Evolutionary conservation across 2,329 filamentous ascomycete species (phyloP).

Genomic region (Ophiocordyceps camponoti-rufipedis): DNA sequence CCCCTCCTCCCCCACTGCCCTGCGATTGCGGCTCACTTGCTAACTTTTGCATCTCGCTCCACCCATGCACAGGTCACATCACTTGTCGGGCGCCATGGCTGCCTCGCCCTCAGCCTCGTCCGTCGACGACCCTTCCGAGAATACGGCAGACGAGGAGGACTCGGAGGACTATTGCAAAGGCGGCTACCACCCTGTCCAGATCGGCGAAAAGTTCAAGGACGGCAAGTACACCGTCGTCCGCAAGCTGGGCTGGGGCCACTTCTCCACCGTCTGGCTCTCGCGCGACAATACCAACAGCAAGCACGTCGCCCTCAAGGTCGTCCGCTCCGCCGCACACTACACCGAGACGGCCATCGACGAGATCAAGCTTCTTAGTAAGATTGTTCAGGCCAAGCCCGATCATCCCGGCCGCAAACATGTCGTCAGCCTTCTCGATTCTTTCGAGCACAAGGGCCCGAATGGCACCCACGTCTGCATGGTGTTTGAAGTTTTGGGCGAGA

Average conservation of each 20-base stretch:
- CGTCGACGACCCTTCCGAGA: conserved; percentile 69
- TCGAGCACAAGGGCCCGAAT: conserved; percentile 94
- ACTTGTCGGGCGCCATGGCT: conserved; percentile 39
- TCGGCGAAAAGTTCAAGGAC: conserved; percentile 95
- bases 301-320: conserved; percentile 94
- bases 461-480: conserved; percentile 98
- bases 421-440: conserved; percentile 88
- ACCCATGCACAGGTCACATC: conserved; percentile 26
- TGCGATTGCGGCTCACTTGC: conserved; percentile 4
- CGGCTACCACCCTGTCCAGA: conserved; percentile 86
- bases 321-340: conserved; percentile 93
- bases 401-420: conserved; percentile 92
- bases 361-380: conserved; percentile 94
- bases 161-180: conserved; percentile 99
- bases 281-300: conserved; percentile 76
- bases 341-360: conserved; percentile 98
- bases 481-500: conserved; percentile 93
- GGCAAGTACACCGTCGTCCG: conserved; percentile 91
- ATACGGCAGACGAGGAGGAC: conserved; percentile 95
- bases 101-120: conserved; percentile 65
- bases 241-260: conserved; percentile 96
- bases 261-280: conserved; percentile 85
- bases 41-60: conserved; percentile 1
- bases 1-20: background rate
- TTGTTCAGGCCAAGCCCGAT: conserved; percentile 84